Evolutionary conservation across 768 basidiomycete genomes (phyloP).

Genomic region (Pseudohyphozyma bogoriensis): DNA sequence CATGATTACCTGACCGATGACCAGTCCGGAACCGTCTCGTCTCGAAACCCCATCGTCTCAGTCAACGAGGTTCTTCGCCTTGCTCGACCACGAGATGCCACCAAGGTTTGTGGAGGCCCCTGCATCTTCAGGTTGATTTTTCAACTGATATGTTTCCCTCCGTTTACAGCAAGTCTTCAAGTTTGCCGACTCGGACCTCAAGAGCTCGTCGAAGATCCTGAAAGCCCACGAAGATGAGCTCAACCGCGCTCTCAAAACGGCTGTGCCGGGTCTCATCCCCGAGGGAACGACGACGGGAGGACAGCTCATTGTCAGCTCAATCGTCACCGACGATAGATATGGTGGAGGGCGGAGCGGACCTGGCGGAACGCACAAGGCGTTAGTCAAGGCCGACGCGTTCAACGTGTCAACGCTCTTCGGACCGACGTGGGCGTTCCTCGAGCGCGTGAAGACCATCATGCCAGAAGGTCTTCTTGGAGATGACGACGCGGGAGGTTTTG

Average conservation of each 20-base stretch:
- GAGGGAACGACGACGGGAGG: constrained; percentile 43
- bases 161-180: constrained; percentile 65
- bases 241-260: constrained; percentile 69
- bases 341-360: constrained; percentile 38
- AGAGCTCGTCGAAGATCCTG: constrained; percentile 56
- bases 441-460: constrained; percentile 58
- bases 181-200: constrained; percentile 79
- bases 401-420: constrained; percentile 91
- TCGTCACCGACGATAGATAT: constrained; percentile 46
- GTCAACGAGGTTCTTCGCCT: constrained; percentile 89
- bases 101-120: constrained; percentile 62
- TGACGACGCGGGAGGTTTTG: constrained; percentile 30
- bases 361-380: constrained; percentile 69
- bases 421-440: constrained; percentile 76
- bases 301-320: constrained; percentile 16
- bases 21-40: constrained; percentile 62
- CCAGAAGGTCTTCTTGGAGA: constrained; percentile 41
- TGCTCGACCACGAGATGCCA: constrained; percentile 67
- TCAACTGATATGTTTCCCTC: background rate
- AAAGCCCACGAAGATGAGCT: constrained; percentile 74
- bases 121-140: no score
- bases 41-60: constrained; percentile 78
- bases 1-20: constrained; percentile 89
- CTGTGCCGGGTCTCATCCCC: constrained; percentile 86
- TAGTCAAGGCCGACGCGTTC: constrained; percentile 85